Conservation (phyloP, 2,329 filamentous ascomycete species). For the Diaporthe ampelina region DNA sequence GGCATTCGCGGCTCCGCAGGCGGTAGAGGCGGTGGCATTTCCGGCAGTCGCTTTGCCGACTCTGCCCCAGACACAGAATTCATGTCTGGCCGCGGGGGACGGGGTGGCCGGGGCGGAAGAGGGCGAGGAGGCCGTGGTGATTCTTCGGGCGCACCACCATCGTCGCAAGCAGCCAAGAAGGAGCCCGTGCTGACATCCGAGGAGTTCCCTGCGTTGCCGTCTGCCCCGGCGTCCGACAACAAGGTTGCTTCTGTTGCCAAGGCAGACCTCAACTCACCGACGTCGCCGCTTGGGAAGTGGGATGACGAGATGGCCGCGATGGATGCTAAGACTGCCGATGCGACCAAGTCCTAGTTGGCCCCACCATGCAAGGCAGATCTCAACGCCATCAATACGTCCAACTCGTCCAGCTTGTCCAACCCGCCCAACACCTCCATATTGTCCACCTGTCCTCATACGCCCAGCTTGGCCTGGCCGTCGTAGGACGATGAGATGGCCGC, state of each 20-base stretch:
- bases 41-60: constrained; percentile 58
- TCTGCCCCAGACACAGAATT: constrained; percentile 47
- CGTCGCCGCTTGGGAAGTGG: constrained; percentile 63
- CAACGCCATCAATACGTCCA: too few relatives aligned
- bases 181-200: constrained; percentile 52
- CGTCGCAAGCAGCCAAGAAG: constrained; percentile 42
- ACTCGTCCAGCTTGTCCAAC: too few relatives aligned
- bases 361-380: not conserved
- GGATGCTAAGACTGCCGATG: constrained; percentile 51
- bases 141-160: constrained; percentile 16
- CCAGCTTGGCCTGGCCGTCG: too few relatives aligned
- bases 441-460: too few relatives aligned
- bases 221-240: constrained; percentile 41
- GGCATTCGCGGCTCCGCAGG: constrained; percentile 56
- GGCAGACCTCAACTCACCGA: constrained; percentile 48
- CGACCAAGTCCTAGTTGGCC: constrained; percentile 23
- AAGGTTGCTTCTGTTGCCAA: constrained; percentile 43
- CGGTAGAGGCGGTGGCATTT: constrained; percentile 52
- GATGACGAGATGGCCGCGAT: constrained; percentile 71
- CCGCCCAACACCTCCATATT: too few relatives aligned
- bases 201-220: constrained; percentile 58
- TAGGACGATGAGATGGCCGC: too few relatives aligned
- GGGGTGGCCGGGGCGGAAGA: constrained; percentile 48
- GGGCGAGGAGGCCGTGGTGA: constrained; percentile 52
- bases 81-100: constrained; percentile 51